phyloP scores from a whole-genome alignment of 2,329 filamentous ascomycete genomes.

The Talaromyces sp. region DNA sequence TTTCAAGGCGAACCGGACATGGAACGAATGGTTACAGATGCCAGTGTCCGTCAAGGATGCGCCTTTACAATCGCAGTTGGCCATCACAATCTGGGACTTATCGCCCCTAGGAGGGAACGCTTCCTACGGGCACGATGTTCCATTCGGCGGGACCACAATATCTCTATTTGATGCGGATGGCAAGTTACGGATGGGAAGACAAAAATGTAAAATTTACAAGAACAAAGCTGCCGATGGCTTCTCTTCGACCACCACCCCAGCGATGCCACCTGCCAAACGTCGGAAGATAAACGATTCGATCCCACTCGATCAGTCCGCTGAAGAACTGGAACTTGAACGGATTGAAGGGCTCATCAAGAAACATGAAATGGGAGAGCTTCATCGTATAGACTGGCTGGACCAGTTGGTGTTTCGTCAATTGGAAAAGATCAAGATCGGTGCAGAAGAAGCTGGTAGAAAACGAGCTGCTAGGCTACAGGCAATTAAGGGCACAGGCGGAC shows the following conservation, averaged over 20 bases:
- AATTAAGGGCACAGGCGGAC: constrained; percentile 22
- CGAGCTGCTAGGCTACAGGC: constrained; percentile 38
- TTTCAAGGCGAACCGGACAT: constrained; percentile 68
- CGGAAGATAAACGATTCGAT: constrained; percentile 46
- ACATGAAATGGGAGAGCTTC: constrained; percentile 96
- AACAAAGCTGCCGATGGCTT: constrained; percentile 81
- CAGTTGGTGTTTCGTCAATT: constrained; percentile 87
- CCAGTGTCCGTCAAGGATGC: constrained; percentile 80
- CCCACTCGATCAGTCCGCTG: constrained; percentile 53
- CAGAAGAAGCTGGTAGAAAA: constrained; percentile 61
- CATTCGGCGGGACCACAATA: constrained; percentile 91
- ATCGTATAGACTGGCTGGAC: constrained; percentile 90
- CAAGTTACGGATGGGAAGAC: constrained; percentile 82
- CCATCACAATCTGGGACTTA: constrained; percentile 92
- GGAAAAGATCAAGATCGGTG: constrained; percentile 68
- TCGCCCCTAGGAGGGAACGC: constrained; percentile 71
- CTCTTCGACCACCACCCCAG: constrained; percentile 73
- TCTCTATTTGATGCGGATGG: constrained; percentile 89
- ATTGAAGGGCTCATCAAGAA: constrained; percentile 91
- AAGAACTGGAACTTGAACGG: constrained; percentile 80
- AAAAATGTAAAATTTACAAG: constrained; percentile 83
- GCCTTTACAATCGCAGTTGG: constrained; percentile 75
- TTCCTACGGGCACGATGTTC: constrained; percentile 71
- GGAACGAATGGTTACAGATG: constrained; percentile 95
- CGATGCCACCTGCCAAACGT: constrained; percentile 55